Evolutionary conservation across 495 filamentous ascomycete genomes (phyloP).

Genomic region (Cairneyella variabilis): DNA sequence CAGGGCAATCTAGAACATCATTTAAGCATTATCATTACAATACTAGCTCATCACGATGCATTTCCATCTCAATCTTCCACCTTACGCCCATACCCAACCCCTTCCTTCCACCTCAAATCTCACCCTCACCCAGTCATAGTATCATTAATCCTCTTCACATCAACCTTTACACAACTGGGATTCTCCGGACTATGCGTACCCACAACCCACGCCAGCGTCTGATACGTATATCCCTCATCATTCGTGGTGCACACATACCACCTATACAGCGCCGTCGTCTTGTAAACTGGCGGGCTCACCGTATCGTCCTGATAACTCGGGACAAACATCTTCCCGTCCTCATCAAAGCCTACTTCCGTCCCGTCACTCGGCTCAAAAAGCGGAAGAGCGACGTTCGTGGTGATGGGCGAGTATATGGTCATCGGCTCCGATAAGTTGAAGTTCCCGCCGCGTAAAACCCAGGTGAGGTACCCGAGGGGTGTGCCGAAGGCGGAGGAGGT

Average conservation of each 20-base stretch:
- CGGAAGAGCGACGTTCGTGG: slow-evolving; percentile 49
- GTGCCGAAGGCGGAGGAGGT: slow-evolving; percentile 7
- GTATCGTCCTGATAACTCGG: slow-evolving; percentile 41
- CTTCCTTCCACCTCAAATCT: too few relatives aligned
- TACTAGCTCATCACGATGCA: too few relatives aligned
- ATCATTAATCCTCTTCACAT: slow-evolving; percentile 37
- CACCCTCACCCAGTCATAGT: too few relatives aligned
- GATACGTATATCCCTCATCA: slow-evolving; percentile 47
- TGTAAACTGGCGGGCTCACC: slow-evolving; percentile 10
- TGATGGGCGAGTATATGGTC: slow-evolving; percentile 34
- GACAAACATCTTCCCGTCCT: slow-evolving; percentile 37
- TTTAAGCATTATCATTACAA: too few relatives aligned
- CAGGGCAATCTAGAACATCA: too few relatives aligned
- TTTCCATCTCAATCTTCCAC: too few relatives aligned
- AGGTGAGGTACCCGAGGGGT: slow-evolving; percentile 35
- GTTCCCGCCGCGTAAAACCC: slow-evolving; percentile 33
- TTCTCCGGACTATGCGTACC: slow-evolving; percentile 45
- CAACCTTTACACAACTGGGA: slow-evolving; percentile 49
- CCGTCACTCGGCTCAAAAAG: slow-evolving; percentile 36
- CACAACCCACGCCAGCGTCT: slow-evolving; percentile 45
- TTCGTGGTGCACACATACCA: slow-evolving; percentile 53
- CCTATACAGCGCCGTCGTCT: slow-evolving; percentile 28
- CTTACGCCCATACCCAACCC: too few relatives aligned
- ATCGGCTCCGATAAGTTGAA: slow-evolving; percentile 35
- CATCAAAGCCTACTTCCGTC: slow-evolving; percentile 41